These are phyloP conservation scores for Xylaria bambusicola DNA, from an alignment of 495 filamentous ascomycete genomes.

Conservation along the genomic window DNA sequence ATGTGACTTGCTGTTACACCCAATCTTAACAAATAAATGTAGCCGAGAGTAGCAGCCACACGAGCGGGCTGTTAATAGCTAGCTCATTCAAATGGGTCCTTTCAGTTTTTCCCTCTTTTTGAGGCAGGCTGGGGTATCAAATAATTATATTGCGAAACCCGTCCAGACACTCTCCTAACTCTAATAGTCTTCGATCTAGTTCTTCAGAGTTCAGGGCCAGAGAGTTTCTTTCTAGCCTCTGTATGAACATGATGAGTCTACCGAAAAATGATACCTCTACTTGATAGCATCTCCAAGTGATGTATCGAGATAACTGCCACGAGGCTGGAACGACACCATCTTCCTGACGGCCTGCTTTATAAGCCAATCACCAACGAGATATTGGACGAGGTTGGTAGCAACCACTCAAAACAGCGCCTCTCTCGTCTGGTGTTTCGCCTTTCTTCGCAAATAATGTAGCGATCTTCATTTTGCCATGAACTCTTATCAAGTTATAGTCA, in stretches of 20 bases:
- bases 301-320: too few relatives aligned
- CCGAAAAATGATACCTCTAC: background rate
- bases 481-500: constrained; percentile 16
- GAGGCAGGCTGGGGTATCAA: background rate
- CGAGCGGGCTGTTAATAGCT: too few relatives aligned
- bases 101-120: too few relatives aligned
- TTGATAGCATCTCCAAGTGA: background rate
- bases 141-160: background rate
- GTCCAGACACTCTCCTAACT: background rate
- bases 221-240: background rate
- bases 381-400: constrained; percentile 13
- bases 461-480: constrained; percentile 19
- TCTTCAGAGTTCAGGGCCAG: background rate
- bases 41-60: too few relatives aligned
- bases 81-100: too few relatives aligned
- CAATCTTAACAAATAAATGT: too few relatives aligned
- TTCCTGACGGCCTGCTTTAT: background rate
- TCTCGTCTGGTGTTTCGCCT: constrained; percentile 23
- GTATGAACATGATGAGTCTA: background rate
- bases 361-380: constrained; percentile 17
- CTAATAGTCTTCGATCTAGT: background rate
- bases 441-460: constrained; percentile 18
- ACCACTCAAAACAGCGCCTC: constrained; percentile 19
- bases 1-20: too few relatives aligned
- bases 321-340: too few relatives aligned